These are phyloP conservation scores for Ochetophila trinervis DNA, from an alignment of 306 rosid species.

Conservation along the genomic window DNA sequence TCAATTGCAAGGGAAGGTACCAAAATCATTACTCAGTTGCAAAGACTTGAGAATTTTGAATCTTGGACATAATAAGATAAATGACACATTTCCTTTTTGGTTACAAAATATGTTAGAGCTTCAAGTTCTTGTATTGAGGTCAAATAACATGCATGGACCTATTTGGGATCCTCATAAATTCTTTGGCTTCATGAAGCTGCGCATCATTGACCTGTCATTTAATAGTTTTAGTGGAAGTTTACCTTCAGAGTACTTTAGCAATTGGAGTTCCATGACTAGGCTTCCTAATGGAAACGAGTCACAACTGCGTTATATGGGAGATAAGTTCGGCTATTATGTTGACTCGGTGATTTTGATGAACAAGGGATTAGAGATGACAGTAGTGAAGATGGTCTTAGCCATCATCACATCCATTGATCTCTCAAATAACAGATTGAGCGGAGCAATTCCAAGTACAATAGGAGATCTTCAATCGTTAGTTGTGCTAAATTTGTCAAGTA, in stretches of 20 bases:
- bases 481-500: background rate
- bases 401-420: background rate
- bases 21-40: background rate
- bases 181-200: background rate
- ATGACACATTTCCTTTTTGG: background rate
- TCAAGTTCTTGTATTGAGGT: no score
- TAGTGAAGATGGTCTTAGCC: background rate
- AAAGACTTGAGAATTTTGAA: no score
- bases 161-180: background rate
- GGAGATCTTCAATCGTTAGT: background rate
- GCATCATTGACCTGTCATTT: background rate
- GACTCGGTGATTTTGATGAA: background rate
- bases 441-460: background rate
- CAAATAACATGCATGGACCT: background rate
- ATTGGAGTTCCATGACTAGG: background rate
- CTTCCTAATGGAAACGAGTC: background rate
- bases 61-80: no score
- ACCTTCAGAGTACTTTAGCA: background rate
- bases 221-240: background rate
- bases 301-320: background rate
- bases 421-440: background rate
- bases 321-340: no score
- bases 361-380: background rate
- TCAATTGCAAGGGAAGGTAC: background rate
- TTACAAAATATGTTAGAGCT: no score